Evolutionary conservation across 2,329 filamentous ascomycete genomes (phyloP).

Genomic region (Diaporthe velutina): DNA sequence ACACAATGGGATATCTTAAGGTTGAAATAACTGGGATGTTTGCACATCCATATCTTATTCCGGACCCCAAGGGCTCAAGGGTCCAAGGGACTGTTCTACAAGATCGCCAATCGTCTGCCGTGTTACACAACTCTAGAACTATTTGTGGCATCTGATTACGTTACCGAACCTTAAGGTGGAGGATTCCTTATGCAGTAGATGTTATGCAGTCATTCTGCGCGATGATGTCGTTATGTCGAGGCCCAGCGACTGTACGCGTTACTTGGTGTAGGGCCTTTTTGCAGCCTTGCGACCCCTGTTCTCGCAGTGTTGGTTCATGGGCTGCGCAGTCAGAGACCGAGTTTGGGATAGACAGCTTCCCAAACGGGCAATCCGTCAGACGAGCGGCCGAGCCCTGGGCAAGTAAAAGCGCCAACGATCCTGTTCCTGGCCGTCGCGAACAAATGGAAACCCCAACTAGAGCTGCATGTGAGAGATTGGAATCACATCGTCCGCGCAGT

Average conservation of each 20-base stretch:
- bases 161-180: background rate
- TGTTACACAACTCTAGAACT: background rate
- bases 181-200: conserved; percentile 5
- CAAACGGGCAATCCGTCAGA: conserved; percentile 26
- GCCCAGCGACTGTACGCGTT: background rate
- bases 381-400: conserved; percentile 5
- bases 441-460: conserved; percentile 15
- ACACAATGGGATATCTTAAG: background rate
- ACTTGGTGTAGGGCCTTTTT: background rate
- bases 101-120: conserved; percentile 1
- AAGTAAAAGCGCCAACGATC: conserved; percentile 2
- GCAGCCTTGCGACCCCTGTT: conserved; percentile 26
- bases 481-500: conserved; percentile 25
- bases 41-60: background rate
- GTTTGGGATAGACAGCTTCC: conserved; percentile 10
- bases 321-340: conserved; percentile 6
- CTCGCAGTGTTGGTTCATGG: background rate
- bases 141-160: conserved; percentile 24
- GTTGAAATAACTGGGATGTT: background rate
- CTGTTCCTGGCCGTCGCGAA: conserved; percentile 7
- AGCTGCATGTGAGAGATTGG: conserved; percentile 30
- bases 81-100: background rate
- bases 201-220: conserved; percentile 7
- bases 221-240: conserved; percentile 30
- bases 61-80: conserved; percentile 3